phyloP scores from a whole-genome alignment of 495 filamentous ascomycete species.

The Podospora anserina region DNA sequence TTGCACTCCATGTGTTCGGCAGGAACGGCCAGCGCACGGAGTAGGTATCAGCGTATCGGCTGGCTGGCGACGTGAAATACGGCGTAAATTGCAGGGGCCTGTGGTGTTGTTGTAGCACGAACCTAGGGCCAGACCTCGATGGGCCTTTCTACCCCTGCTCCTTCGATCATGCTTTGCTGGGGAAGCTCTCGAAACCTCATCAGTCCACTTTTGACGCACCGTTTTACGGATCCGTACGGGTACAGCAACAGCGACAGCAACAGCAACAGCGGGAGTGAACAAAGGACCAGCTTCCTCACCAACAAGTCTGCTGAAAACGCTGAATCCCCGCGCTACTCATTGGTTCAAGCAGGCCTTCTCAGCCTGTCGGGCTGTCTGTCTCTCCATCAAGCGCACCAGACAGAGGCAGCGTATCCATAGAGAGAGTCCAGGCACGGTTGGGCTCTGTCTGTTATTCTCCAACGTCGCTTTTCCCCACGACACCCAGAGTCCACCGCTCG shows the following conservation, averaged over 20 bases:
- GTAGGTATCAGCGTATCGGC: not conserved
- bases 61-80: not conserved
- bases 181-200: slow-evolving; percentile 9
- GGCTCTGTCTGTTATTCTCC: too few relatives aligned
- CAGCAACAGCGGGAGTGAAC: not conserved
- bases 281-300: not conserved
- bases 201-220: slow-evolving; percentile 11
- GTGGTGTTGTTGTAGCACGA: slow-evolving; percentile 14
- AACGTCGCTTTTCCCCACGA: not conserved
- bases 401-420: not conserved
- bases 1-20: not conserved
- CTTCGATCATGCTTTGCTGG: slow-evolving; percentile 14
- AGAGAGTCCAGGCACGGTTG: too few relatives aligned
- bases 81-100: slow-evolving; percentile 12
- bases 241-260: not conserved
- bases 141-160: slow-evolving; percentile 14
- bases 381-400: not conserved
- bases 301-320: too few relatives aligned
- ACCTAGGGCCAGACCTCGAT: slow-evolving; percentile 22
- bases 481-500: not conserved
- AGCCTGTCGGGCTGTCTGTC: not conserved
- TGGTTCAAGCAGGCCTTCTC: not conserved
- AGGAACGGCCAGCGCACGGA: not conserved
- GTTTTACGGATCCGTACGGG: slow-evolving; percentile 2
- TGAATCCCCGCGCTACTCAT: not conserved